Evolutionary conservation across 1,284 basidiomycete genomes (phyloP), one percentile per base, ranked within the genome.

Genomic region (Tremellales sp.): DNA sequence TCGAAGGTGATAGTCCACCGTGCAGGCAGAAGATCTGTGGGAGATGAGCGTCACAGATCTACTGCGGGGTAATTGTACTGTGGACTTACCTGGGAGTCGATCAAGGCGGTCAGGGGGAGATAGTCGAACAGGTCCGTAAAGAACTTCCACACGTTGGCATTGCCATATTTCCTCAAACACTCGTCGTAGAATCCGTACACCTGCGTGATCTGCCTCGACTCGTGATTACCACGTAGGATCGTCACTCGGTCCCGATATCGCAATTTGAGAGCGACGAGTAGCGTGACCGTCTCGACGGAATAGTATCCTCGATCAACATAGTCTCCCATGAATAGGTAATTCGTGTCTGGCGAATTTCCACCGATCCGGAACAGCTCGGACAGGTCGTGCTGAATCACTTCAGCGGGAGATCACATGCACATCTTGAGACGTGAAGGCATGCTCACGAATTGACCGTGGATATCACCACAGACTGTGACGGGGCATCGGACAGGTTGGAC

Each of bases 271-370:
- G 94, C 91, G 47, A 99, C 92, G 48, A 99, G 86, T n/a, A 98
- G 81, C 17, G 93, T 97, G 61, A 99, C 93, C 1, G 94, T 98
- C 78, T 99, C 94, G 47, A 99, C 96, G 15, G 91, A 97, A 79
- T 98, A 98, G 80, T 97, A 98, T 24, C 94, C 94, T 68, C 96
- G 85, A 79, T 98, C 96, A 62, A 98, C 96, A 70, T 97, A 98
- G 80, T 99, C 94, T 40, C 96, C 96, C 96, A 99, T 99, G 80
- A 99, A 99, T 62, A 99, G 87, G 76, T 99, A 99, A 78, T 98
- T 99, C 57, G 96, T 97, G 78, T 98, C 96, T 52, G 94, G 96
- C 39, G 93, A 97, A 79, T 97, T 97, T 54, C 94, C 96, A 47
- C 96, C 94, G 72, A 99, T 98, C 49, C 93, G 87, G 79, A 99